These are phyloP conservation scores for Rehmannia glutinosa DNA, from an alignment of 257 asterid genomes.

Conservation along the genomic window DNA sequence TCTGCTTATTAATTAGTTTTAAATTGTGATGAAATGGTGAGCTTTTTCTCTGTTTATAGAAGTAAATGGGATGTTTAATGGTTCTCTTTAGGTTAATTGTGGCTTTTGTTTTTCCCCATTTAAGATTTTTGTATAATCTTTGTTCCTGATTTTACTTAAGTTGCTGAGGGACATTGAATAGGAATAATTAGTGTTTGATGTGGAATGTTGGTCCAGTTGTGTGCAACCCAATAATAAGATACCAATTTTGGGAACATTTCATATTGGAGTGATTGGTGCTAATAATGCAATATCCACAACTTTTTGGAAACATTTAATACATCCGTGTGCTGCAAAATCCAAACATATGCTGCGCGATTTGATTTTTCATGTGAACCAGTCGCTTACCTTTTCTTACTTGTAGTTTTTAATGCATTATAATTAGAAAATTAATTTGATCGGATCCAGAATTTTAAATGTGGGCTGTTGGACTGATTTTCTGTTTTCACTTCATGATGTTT, in stretches of 20 bases:
- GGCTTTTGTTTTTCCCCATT: background rate
- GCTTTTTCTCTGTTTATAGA: slow-evolving; percentile 3
- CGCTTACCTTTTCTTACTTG: background rate
- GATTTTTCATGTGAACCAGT: background rate
- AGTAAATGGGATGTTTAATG: slow-evolving; percentile 13
- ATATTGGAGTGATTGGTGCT: background rate
- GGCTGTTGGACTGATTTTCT: background rate
- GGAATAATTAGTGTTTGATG: background rate
- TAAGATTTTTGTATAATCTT: background rate
- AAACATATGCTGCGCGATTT: background rate
- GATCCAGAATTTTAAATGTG: background rate
- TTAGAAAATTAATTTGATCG: background rate
- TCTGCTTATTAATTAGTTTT: background rate
- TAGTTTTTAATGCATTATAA: background rate
- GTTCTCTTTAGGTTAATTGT: background rate
- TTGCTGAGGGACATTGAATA: background rate
- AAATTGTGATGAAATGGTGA: slow-evolving; percentile 14
- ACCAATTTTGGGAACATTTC: background rate
- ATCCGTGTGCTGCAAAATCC: background rate
- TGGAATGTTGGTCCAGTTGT: slow-evolving; percentile 4
- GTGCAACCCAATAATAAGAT: background rate
- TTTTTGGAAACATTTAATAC: background rate
- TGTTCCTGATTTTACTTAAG: background rate
- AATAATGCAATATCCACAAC: background rate
- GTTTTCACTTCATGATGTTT: slow-evolving; percentile 4